Evolutionary conservation across 2,329 filamentous ascomycete species (phyloP).

Genomic region (Ascochyta lentis): DNA sequence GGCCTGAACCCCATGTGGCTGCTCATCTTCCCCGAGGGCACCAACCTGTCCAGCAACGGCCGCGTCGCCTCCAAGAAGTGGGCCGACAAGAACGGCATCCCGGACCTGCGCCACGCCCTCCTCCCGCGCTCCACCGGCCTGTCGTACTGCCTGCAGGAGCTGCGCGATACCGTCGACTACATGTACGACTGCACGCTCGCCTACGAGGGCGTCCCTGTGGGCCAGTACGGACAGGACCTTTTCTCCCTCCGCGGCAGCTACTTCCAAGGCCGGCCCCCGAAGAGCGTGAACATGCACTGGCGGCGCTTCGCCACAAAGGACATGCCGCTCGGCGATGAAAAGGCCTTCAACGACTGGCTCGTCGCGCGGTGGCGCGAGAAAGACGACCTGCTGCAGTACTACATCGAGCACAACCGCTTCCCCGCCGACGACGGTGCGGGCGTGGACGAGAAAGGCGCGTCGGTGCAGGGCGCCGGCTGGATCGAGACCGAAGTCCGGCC

Average conservation of each 20-base stretch:
- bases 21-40: constrained; percentile 86
- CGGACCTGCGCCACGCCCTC: constrained; percentile 73
- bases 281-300: constrained; percentile 97
- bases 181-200: constrained; percentile 94
- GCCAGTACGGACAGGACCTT: constrained; percentile 80
- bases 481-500: constrained; percentile 57
- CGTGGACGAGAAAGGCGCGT: constrained; percentile 24
- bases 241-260: constrained; percentile 88
- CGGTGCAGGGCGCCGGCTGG: constrained; percentile 48
- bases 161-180: constrained; percentile 77
- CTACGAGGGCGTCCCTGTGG: constrained; percentile 82
- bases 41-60: constrained; percentile 79
- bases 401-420: constrained; percentile 76
- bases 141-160: constrained; percentile 78
- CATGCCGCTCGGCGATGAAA: constrained; percentile 77
- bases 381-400: constrained; percentile 83
- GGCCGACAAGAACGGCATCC: constrained; percentile 75
- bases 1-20: constrained; percentile 85
- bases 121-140: constrained; percentile 82
- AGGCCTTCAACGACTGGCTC: constrained; percentile 82
- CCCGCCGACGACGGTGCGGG: constrained; percentile 64
- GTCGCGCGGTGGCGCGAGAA: constrained; percentile 88
- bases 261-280: constrained; percentile 85
- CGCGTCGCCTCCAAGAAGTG: constrained; percentile 73
- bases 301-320: constrained; percentile 79